These are phyloP conservation scores for Lodderomyces jiufengensis DNA, from an alignment of 1,139 yeast species.

Conservation along the genomic window DNA sequence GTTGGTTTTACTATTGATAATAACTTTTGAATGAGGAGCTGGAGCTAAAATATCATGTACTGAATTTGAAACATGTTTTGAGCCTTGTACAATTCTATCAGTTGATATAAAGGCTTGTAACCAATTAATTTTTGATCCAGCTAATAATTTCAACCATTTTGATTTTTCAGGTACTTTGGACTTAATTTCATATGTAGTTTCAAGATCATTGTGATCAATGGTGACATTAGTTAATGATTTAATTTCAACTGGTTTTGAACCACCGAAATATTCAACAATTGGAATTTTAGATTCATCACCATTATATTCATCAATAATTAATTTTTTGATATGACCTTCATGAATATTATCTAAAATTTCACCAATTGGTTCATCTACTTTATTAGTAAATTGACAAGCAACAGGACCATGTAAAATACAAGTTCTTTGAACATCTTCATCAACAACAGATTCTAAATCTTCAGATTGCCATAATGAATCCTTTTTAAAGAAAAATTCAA, in stretches of 20 bases:
- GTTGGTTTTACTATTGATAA: constrained; percentile 56
- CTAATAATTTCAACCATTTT: constrained; percentile 77
- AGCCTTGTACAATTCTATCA: constrained; percentile 79
- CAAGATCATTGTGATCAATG: constrained; percentile 22
- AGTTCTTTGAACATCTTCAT: constrained; percentile 94
- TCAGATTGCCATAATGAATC: constrained; percentile 99
- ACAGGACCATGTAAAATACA: constrained; percentile 99
- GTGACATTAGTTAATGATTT: constrained; percentile 30
- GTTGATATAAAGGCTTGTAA: constrained; percentile 85
- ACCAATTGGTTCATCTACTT: constrained; percentile 88
- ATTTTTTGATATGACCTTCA: constrained; percentile 76
- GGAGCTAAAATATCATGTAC: constrained; percentile 80
- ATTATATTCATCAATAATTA: constrained; percentile 65
- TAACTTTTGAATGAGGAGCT: constrained; percentile 59
- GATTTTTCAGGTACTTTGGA: constrained; percentile 45
- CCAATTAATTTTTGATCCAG: constrained; percentile 82
- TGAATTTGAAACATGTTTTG: constrained; percentile 75
- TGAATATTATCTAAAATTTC: constrained; percentile 86
- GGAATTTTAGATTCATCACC: constrained; percentile 76
- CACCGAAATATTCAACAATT: constrained; percentile 84
- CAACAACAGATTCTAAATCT: constrained; percentile 93
- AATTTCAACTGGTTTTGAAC: constrained; percentile 46
- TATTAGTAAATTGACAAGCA: constrained; percentile 87
- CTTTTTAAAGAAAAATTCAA: constrained; percentile 95
- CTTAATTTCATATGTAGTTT: constrained; percentile 36